These are phyloP conservation scores for Lizanozyma gosingica DNA, from an alignment of 1,139 yeast genomes.

Conservation along the genomic window DNA sequence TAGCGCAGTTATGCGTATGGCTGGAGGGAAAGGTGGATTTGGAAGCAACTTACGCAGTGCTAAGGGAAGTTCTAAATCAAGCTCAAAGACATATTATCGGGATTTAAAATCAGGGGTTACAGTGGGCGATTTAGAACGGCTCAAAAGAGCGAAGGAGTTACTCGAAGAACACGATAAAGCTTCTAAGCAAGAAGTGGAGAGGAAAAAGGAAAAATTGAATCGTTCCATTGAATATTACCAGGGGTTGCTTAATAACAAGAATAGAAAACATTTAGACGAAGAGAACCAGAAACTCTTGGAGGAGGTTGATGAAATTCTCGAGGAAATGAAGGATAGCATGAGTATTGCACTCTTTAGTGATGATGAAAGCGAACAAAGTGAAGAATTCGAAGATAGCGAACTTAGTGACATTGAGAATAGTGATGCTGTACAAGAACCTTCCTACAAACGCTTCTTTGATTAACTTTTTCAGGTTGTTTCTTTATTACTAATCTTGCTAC, in stretches of 20 bases:
- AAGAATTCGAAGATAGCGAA: constrained; percentile 5
- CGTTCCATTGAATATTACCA: constrained; percentile 5
- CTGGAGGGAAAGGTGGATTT: constrained; percentile 46
- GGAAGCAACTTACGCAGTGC: constrained; percentile 34
- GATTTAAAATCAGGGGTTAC: constrained; percentile 16
- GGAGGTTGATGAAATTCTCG: constrained; percentile 20
- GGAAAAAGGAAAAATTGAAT: constrained; percentile 7
- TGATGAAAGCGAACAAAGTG: constrained; percentile 1
- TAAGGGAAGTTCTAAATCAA: constrained; percentile 20
- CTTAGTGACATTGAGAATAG: constrained; percentile 4
- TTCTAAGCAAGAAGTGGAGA: constrained; percentile 7
- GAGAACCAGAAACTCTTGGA: constrained; percentile 25
- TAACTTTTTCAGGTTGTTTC: too few species aligned
- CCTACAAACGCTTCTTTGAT: neutral
- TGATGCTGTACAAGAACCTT: constrained; percentile 3
- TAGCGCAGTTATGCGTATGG: constrained; percentile 15
- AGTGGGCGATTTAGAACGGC: constrained; percentile 8
- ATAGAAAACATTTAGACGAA: constrained; percentile 11
- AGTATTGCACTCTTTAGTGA: constrained; percentile 4
- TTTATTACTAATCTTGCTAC: too few species aligned
- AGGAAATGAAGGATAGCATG: constrained; percentile 11
- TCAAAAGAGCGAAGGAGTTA: constrained; percentile 14
- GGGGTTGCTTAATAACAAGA: constrained; percentile 3
- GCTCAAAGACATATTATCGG: constrained; percentile 20
- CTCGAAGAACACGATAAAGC: constrained; percentile 4